Conservation (phyloP, 768 basidiomycete species). For the Polyporus arcularius region DNA sequence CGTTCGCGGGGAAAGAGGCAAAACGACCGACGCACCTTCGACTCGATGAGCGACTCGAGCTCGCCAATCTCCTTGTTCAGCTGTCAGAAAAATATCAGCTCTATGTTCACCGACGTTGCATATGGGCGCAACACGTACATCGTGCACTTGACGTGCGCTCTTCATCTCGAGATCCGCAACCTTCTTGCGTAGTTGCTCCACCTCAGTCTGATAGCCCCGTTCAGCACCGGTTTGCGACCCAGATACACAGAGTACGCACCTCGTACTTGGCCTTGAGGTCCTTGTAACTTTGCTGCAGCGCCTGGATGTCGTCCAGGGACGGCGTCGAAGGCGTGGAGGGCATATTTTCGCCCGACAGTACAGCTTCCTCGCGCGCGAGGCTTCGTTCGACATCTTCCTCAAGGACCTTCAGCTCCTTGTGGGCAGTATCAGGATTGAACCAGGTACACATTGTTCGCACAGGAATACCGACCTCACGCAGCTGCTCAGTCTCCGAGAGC, state of each 20-base stretch:
- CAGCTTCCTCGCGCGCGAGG: slow-evolving; percentile 50
- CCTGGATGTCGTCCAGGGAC: slow-evolving; percentile 36
- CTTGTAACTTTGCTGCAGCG: slow-evolving; percentile 43
- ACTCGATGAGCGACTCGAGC: slow-evolving; percentile 90
- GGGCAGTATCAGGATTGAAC: not conserved
- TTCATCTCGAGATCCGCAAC: slow-evolving; percentile 74
- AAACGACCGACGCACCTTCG: slow-evolving; percentile 59
- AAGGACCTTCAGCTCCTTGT: slow-evolving; percentile 76
- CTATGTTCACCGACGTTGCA: not conserved
- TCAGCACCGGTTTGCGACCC: not conserved
- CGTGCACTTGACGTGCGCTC: slow-evolving; percentile 65
- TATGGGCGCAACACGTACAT: slow-evolving; percentile 47
- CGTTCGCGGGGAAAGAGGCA: not conserved
- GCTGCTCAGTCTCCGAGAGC: slow-evolving; percentile 63
- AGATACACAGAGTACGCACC: slow-evolving; percentile 33
- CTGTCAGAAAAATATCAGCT: slow-evolving; percentile 39
- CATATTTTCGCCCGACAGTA: slow-evolving; percentile 27
- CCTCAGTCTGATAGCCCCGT: slow-evolving; percentile 48
- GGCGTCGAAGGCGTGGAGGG: slow-evolving; percentile 6
- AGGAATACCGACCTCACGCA: slow-evolving; percentile 60
- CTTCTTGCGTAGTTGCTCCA: slow-evolving; percentile 71
- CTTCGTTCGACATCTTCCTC: slow-evolving; percentile 75
- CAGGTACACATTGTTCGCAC: not conserved
- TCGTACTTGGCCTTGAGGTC: slow-evolving; percentile 58
- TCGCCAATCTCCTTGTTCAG: slow-evolving; percentile 92